Percentiles rank a stretch among this genome's conserved stretches.
phyloP scores from a whole-genome alignment of 2,329 filamentous ascomycete species.

The Penicillium sp. region DNA sequence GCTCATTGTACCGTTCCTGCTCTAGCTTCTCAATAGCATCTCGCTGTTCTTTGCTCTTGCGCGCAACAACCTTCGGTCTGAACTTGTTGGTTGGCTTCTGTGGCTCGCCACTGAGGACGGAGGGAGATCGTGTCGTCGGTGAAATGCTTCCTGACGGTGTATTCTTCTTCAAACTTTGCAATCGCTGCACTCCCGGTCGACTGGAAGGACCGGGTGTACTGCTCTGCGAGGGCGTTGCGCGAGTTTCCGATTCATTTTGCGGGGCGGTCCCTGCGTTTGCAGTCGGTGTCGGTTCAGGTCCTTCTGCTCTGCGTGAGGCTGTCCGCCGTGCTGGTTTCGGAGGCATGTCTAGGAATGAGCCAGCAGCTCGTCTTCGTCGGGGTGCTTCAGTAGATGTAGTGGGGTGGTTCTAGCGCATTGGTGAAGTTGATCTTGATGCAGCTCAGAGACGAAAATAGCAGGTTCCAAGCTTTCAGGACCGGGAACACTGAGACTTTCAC shows the following conservation, averaged over 20 bases:
- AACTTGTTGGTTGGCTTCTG: conserved; percentile 40
- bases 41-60: conserved; percentile 44
- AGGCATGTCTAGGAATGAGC: conserved; percentile 26
- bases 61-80: conserved; percentile 38
- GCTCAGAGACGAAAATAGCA: too few species aligned
- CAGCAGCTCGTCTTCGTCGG: conserved; percentile 15
- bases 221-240: conserved; percentile 9
- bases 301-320: conserved; percentile 16
- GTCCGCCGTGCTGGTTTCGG: conserved; percentile 31
- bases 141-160: conserved; percentile 35
- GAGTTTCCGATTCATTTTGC: conserved; percentile 10
- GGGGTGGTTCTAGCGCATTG: conserved; percentile 3
- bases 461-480: too few species aligned
- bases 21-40: conserved; percentile 41
- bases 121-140: conserved; percentile 22
- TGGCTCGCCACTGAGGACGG: conserved; percentile 22
- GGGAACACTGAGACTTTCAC: too few species aligned
- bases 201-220: conserved; percentile 17
- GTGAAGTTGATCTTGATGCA: neutral
- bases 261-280: conserved; percentile 8
- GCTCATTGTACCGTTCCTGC: conserved; percentile 37
- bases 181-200: conserved; percentile 37
- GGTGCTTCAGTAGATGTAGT: conserved; percentile 3
- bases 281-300: conserved; percentile 14
- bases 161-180: conserved; percentile 41